Evolutionary conservation across 345 rosid species (phyloP), one percentile per base, ranked within the genome.

Genomic region (Camelina sativa): DNA sequence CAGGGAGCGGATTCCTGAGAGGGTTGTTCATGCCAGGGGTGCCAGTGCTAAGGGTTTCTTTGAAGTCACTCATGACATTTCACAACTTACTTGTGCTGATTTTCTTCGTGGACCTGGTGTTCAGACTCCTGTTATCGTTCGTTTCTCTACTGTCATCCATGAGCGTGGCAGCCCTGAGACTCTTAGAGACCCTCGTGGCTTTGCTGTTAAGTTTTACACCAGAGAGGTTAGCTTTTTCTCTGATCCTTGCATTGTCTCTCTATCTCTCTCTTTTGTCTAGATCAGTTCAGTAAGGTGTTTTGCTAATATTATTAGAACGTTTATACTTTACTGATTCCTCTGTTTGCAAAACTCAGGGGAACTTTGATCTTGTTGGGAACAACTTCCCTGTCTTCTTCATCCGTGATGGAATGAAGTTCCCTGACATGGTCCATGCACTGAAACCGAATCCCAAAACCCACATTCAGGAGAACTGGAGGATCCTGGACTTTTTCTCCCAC

Each of bases 101-200:
- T 95, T 95, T 78, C 99, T 95, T 16, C 89, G 98, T 17, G 86
- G 92, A 12, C 91, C 98, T 11, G 94, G 97, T 44, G 97, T 84
- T 62, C 97, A 95, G 85, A 95, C 99, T 2, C 98, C 98, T 62
- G 89, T 95, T 17, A 92, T 95, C 59, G 94, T 90, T 61, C 97
- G 99, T 19, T 95, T 95, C 91, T 95, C 98, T 8, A 95, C 99
- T 74, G 98, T 95, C 17, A 84, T 92, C 82, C 99, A 95, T 65
- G 98, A 95, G 79, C 97, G 98, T 71, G 99, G 98, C 80, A 95
- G 99, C 74, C 99, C 98, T 12, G 98, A 95, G 85, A 95, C 99
- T 77, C 78, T 90, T 11, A 89, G 98, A 79, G 99, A 90, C 57
- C 96, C 96, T 72, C 91, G 99, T 53, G 99, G 99, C 52, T 95